Conservation (phyloP, 2,329 filamentous ascomycete species). For the Aspergillus sp. region DNA sequence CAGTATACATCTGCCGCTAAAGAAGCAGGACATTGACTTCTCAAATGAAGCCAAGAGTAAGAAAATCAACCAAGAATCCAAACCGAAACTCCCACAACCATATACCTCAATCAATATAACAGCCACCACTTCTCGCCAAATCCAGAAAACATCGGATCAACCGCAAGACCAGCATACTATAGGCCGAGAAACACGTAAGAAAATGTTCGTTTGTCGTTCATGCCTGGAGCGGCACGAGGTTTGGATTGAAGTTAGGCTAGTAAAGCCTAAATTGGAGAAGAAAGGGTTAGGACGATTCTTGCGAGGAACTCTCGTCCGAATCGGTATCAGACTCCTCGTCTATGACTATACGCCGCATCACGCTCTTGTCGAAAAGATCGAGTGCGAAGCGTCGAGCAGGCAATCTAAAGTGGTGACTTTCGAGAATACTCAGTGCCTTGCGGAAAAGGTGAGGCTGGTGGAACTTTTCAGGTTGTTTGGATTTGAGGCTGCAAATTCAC, state of each 20-base stretch:
- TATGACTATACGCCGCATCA: conserved; percentile 82
- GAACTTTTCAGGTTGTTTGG: conserved; percentile 75
- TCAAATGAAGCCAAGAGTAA: conserved; percentile 1
- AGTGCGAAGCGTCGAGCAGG: conserved; percentile 87
- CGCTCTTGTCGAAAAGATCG: conserved; percentile 90
- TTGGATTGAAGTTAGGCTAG: background rate
- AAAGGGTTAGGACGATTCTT: conserved; percentile 24
- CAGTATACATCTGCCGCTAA: conserved; percentile 1
- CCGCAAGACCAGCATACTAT: background rate
- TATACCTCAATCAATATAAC: background rate
- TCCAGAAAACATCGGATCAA: background rate
- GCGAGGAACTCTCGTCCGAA: conserved; percentile 37
- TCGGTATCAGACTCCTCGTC: conserved; percentile 63
- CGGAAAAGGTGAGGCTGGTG: conserved; percentile 77
- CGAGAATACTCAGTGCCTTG: conserved; percentile 81
- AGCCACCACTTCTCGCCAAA: background rate
- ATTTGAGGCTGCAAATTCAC: conserved; percentile 66
- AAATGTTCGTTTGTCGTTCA: background rate
- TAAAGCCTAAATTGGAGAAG: background rate
- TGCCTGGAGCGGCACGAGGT: background rate
- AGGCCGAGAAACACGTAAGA: background rate
- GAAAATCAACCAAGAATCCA: background rate
- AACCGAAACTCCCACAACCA: conserved; percentile 3
- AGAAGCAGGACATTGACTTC: conserved; percentile 3
- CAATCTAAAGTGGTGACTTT: conserved; percentile 86